Conservation (phyloP, 768 basidiomycete species). For the Naganishia randhawae region DNA sequence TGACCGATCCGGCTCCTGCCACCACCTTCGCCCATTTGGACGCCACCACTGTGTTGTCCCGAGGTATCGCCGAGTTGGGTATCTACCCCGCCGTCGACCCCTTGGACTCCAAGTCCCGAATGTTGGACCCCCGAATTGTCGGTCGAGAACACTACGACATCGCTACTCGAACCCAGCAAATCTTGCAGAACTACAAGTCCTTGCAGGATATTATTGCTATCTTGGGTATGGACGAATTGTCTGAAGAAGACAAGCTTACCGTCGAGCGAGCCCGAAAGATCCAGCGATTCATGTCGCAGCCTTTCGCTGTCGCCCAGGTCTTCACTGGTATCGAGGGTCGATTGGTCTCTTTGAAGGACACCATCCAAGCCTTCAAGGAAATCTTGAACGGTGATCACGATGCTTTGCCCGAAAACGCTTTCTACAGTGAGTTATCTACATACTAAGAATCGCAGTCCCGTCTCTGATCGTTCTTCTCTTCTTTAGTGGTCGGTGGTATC, state of each 20-base stretch:
- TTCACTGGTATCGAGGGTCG: conserved; percentile 99
- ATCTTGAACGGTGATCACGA: conserved; percentile 89
- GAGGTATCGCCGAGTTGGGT: conserved; percentile 76
- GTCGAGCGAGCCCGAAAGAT: conserved; percentile 98
- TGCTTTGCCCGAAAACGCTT: conserved; percentile 85
- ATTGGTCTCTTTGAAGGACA: conserved; percentile 90
- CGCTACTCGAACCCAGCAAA: conserved; percentile 95
- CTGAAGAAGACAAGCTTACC: conserved; percentile 98
- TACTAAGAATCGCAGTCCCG: background rate
- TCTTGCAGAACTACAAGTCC: conserved; percentile 57
- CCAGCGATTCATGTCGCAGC: conserved; percentile 98
- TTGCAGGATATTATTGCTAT: conserved; percentile 95
- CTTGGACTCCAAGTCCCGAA: conserved; percentile 97
- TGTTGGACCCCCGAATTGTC: conserved; percentile 99
- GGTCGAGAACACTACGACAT: conserved; percentile 77
- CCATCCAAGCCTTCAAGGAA: conserved; percentile 74
- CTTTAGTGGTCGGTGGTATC: conserved; percentile 67
- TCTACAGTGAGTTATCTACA: conserved; percentile 68
- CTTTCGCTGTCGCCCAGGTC: conserved; percentile 99
- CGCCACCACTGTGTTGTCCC: conserved; percentile 97
- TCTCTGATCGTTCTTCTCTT: background rate
- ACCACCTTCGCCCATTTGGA: conserved; percentile 99
- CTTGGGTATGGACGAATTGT: conserved; percentile 99
- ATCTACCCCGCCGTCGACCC: conserved; percentile 99
- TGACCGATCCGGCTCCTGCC: conserved; percentile 99